A percentile compares a stretch with the other conserved stretches of the same genome.
Conservation (phyloP, 1,284 basidiomycete species). For the Flammula alnicola region DNA sequence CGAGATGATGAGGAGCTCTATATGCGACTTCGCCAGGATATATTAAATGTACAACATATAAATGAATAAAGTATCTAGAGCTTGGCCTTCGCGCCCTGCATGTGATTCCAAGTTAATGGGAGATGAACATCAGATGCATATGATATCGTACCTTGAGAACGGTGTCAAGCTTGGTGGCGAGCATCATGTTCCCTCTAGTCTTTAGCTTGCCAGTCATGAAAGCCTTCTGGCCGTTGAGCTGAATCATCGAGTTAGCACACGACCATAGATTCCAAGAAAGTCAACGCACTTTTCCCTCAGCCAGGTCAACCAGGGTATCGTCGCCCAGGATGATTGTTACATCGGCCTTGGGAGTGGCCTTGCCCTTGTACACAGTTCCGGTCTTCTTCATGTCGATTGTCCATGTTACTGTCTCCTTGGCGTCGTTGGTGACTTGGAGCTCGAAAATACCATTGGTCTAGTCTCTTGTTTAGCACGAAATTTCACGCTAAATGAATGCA, state of each 20-base stretch:
- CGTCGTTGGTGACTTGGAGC: constrained; percentile 80
- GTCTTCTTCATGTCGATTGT: constrained; percentile 97
- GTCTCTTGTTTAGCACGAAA: background rate
- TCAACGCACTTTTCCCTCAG: constrained; percentile 68
- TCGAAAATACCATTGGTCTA: constrained; percentile 94
- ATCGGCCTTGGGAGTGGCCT: constrained; percentile 74
- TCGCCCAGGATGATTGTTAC: constrained; percentile 81
- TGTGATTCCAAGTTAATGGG: background rate
- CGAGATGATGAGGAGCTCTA: too few species aligned
- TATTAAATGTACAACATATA: constrained; percentile 15
- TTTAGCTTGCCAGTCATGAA: constrained; percentile 94
- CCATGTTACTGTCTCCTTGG: constrained; percentile 81
- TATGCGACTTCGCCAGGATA: background rate
- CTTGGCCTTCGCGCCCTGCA: constrained; percentile 44
- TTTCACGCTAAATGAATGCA: background rate
- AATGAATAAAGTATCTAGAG: constrained; percentile 30
- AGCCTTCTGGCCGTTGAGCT: constrained; percentile 89
- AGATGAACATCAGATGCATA: background rate
- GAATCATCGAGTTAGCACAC: constrained; percentile 6
- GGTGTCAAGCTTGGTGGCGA: constrained; percentile 85
- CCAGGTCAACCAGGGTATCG: constrained; percentile 68
- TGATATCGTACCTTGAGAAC: constrained; percentile 71
- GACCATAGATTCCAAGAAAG: background rate
- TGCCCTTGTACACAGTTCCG: constrained; percentile 81
- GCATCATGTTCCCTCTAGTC: constrained; percentile 86